A percentile compares a stretch with the other conserved stretches of the same genome.
phyloP scores from a whole-genome alignment of 257 asterid species.

The Hygrophila difformis region DNA sequence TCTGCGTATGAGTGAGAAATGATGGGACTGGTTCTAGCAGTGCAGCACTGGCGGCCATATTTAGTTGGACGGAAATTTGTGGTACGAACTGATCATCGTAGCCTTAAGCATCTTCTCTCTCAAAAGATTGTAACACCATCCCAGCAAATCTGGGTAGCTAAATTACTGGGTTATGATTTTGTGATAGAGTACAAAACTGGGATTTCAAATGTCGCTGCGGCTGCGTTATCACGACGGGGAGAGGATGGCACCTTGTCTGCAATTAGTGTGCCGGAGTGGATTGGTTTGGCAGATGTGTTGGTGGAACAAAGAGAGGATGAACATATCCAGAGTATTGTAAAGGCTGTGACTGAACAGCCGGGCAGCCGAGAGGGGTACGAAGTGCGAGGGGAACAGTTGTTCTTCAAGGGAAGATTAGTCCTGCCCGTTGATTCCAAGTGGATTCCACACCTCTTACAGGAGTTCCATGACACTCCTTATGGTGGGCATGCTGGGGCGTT shows the following conservation, averaged over 20 bases:
- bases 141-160: neutral
- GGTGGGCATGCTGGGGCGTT: neutral
- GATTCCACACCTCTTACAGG: neutral
- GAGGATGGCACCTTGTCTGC: neutral
- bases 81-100: too few relatives aligned
- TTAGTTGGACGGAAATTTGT: too few relatives aligned
- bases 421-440: neutral
- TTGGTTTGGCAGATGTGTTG: neutral
- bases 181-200: neutral
- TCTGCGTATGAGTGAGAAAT: too few relatives aligned
- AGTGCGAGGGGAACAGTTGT: neutral
- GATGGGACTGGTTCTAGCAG: too few relatives aligned
- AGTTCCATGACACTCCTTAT: too few relatives aligned
- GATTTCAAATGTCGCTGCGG: neutral
- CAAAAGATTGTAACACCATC: neutral
- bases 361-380: neutral
- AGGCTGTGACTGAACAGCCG: neutral
- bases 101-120: neutral
- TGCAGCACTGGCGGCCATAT: too few relatives aligned
- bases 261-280: neutral
- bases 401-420: neutral
- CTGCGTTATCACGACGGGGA: neutral
- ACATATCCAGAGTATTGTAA: neutral
- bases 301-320: neutral
- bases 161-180: neutral